Conservation (phyloP, 129 eudicot species). For the Centaurea solstitialis region DNA sequence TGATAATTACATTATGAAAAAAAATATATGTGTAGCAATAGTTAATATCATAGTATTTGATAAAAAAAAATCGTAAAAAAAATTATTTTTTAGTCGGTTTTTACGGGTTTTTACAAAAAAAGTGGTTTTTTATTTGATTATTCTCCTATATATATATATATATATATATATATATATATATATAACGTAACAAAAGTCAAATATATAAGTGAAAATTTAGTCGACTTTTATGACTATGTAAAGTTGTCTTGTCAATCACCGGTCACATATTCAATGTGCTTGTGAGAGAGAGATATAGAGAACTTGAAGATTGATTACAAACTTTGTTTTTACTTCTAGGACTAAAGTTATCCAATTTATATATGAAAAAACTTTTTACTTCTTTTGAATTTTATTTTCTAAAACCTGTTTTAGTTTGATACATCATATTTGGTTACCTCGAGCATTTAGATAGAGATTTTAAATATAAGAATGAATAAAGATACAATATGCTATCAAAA, state of each 20-base stretch:
- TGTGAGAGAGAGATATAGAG: not conserved
- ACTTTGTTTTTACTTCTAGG: not conserved
- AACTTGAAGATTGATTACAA: not conserved
- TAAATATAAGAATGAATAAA: no score
- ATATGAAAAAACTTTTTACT: not conserved
- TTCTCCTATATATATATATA: no score
- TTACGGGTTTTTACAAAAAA: no score
- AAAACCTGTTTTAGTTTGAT: not conserved
- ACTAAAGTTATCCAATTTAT: not conserved
- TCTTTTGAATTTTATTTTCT: not conserved
- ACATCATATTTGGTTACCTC: no score
- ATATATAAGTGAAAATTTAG: not conserved
- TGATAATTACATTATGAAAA: no score
- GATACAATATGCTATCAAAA: no score
- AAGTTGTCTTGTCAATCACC: constrained; percentile 1
- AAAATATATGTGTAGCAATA: no score
- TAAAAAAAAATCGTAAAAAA: no score
- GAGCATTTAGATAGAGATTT: no score
- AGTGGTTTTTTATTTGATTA: no score
- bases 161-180: not conserved
- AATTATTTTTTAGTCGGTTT: no score
- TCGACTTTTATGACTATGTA: not conserved
- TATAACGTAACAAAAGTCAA: not conserved
- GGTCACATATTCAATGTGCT: not conserved
- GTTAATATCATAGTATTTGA: no score